Evolutionary conservation across 2,329 filamentous ascomycete species (phyloP).

Genomic region (Diaporthe sp.): DNA sequence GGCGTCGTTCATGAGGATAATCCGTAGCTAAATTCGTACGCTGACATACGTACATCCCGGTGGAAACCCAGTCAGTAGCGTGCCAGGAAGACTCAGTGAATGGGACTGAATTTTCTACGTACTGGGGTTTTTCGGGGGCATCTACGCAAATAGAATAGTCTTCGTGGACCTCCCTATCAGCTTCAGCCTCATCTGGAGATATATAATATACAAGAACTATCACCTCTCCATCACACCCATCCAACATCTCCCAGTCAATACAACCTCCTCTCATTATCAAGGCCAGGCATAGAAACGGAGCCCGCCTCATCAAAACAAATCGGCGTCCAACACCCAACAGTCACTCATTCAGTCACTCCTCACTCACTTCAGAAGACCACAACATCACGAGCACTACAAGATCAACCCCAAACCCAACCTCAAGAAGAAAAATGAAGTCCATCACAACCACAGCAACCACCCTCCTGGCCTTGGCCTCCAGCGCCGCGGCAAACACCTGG

Average conservation of each 20-base stretch:
- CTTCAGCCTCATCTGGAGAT: not conserved
- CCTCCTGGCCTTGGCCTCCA: slow-evolving; percentile 32
- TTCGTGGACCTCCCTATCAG: not conserved
- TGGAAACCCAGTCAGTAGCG: too few relatives aligned
- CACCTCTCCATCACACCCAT: not conserved
- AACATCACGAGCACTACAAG: not conserved
- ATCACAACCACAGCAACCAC: not conserved
- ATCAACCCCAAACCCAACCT: not conserved
- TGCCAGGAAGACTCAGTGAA: not conserved
- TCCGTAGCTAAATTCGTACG: not conserved
- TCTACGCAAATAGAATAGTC: not conserved
- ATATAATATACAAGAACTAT: not conserved
- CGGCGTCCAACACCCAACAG: not conserved
- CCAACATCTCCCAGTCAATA: not conserved
- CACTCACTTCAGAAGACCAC: too few relatives aligned
- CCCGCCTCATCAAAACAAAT: not conserved
- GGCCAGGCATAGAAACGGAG: slow-evolving; percentile 11
- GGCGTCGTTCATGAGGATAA: not conserved
- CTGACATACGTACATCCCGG: slow-evolving; percentile 4
- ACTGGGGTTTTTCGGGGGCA: not conserved
- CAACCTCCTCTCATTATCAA: not conserved
- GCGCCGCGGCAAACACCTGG: slow-evolving; percentile 31
- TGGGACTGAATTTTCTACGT: not conserved
- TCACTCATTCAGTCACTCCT: not conserved
- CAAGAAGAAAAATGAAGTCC: slow-evolving; percentile 11